Evolutionary conservation across 805 yeast species (phyloP), one percentile per base, ranked within the genome.

Genomic region (Metschnikowia kofuensis): DNA sequence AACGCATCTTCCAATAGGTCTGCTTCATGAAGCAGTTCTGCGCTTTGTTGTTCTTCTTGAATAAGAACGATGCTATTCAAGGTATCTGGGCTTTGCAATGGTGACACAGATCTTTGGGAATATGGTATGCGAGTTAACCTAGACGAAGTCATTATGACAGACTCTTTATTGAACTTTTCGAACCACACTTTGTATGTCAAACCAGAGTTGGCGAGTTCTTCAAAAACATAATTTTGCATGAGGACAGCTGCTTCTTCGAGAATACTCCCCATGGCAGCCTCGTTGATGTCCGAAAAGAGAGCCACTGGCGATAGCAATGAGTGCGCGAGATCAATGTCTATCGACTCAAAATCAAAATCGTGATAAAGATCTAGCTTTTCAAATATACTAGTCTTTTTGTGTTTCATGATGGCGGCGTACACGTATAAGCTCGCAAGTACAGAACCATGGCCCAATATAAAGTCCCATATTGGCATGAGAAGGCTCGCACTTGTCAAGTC

Each of bases 401-500:
- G 60, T 1, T 78, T 38, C 28, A 88, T 58, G 6, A 84, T 64
- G 15, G 88, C 68, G 1, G 77, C 78, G 63, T 87, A 90, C 14
- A 89, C 60, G 52, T 85, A 83, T 10, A 88, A 58, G 6, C 80
- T 76, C 13, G 77, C 67, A 2, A 74, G 58, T 47, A 87, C 77
- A 0, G 87, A 79, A 44, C 75, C 75, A 40, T 79, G 68, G 15
- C 84, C 73, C 35, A 90, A 67, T 7, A 85, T 70, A 47, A 77
- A 79, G 62, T 89, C 96, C 80, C 94, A 88, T 3, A 92, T 65
- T 4, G 75, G 65, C 48, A 80, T 72, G 7, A 87, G 66, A 29
- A 79, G 77, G 11, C 68, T 68, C 42, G 77, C 67, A 32, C 75
- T 71, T 39, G 71, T 79, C 36, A 72, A 48, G 51, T 89, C 90